Evolutionary conservation across 2,329 filamentous ascomycete genomes (phyloP).

Genomic region (Fusarium domesticum): DNA sequence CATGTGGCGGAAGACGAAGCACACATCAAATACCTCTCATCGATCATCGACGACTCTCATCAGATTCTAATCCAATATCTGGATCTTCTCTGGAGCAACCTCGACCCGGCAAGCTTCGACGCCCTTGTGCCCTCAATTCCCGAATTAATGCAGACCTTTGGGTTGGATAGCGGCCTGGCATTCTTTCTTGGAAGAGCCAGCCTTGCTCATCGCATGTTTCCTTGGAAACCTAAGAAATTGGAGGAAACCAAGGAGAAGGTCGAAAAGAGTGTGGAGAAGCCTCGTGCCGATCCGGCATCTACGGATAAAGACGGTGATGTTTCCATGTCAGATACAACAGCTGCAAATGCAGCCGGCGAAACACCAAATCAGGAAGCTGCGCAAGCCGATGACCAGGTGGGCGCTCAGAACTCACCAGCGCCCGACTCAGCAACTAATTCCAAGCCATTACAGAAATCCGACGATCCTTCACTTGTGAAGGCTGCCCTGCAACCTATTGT

Average conservation of each 20-base stretch:
- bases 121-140: slow-evolving; percentile 71
- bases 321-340: slow-evolving; percentile 43
- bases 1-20: slow-evolving; percentile 67
- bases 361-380: slow-evolving; percentile 27
- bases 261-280: slow-evolving; percentile 23
- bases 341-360: slow-evolving; percentile 26
- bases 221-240: slow-evolving; percentile 38
- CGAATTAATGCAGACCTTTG: slow-evolving; percentile 72
- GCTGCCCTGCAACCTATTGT: slow-evolving; percentile 65
- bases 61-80: slow-evolving; percentile 83
- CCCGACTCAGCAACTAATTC: slow-evolving; percentile 25
- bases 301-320: slow-evolving; percentile 58
- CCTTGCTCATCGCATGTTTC: slow-evolving; percentile 62
- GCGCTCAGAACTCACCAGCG: slow-evolving; percentile 12
- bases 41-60: slow-evolving; percentile 87
- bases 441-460: slow-evolving; percentile 31
- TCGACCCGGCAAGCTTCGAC: slow-evolving; percentile 75
- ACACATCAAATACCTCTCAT: slow-evolving; percentile 84
- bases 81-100: slow-evolving; percentile 78
- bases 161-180: slow-evolving; percentile 74
- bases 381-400: slow-evolving; percentile 34
- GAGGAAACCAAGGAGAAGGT: slow-evolving; percentile 29
- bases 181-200: slow-evolving; percentile 80
- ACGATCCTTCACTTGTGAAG: slow-evolving; percentile 34
- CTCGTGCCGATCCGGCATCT: slow-evolving; percentile 23